Conservation (phyloP, 208 protist species). For the Balamuthia mandrillaris region DNA sequence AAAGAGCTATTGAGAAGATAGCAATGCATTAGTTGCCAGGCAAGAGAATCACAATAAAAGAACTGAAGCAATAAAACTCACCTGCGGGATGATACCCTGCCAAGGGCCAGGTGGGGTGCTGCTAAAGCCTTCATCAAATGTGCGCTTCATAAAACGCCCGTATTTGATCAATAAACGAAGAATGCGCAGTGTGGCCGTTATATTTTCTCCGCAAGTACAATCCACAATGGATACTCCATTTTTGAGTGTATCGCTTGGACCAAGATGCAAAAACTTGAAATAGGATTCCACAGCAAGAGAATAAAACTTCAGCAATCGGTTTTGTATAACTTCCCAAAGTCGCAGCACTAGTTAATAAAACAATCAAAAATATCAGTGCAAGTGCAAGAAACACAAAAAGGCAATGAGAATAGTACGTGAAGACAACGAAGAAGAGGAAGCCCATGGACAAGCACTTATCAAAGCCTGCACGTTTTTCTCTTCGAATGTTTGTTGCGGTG, state of each 20-base stretch:
- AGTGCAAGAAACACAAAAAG: too few species aligned
- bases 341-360: too few species aligned
- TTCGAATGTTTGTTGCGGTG: too few species aligned
- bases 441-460: too few species aligned
- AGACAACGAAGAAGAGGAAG: too few species aligned
- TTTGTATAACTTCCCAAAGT: too few species aligned
- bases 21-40: not conserved
- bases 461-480: too few species aligned
- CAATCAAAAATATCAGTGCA: too few species aligned
- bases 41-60: not conserved
- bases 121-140: not conserved
- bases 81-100: constrained; percentile 6
- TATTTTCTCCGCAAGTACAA: not conserved
- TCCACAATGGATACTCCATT: too few species aligned
- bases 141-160: not conserved
- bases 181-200: constrained; percentile 17
- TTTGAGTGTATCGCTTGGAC: too few species aligned
- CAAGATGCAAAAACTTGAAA: not conserved
- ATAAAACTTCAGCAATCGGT: too few species aligned
- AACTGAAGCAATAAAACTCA: not conserved
- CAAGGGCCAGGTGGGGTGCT: not conserved
- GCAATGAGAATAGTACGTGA: too few species aligned
- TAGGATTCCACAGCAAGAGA: not conserved
- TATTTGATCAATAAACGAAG: constrained; percentile 23
- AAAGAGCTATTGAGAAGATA: constrained; percentile 43